Evolutionary conservation across 1,284 basidiomycete species (phyloP).

Genomic region (Meira miltonrushii): DNA sequence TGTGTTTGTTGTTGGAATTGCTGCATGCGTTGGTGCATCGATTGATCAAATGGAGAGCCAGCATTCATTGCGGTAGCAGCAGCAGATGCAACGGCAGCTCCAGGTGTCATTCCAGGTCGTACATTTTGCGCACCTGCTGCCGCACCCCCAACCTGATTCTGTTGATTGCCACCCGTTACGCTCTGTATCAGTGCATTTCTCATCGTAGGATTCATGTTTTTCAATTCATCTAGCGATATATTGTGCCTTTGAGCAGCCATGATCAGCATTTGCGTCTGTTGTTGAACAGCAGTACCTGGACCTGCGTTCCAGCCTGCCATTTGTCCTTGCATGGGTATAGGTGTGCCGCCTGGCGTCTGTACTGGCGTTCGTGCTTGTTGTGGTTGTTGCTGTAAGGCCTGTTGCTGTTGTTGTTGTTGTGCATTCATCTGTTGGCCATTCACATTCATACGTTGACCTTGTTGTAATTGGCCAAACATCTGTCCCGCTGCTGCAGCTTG

Average conservation of each 20-base stretch:
- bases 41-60: not conserved
- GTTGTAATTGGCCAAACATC: conserved; percentile 2
- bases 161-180: conserved; percentile 11
- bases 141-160: not conserved
- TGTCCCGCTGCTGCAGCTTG: conserved; percentile 10
- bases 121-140: not conserved
- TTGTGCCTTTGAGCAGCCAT: conserved; percentile 40
- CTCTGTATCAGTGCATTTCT: conserved; percentile 39
- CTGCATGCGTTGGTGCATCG: conserved; percentile 3
- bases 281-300: conserved; percentile 15
- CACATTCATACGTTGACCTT: conserved; percentile 1
- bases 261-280: conserved; percentile 46
- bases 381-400: conserved; percentile 16
- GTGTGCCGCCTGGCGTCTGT: not conserved
- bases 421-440: conserved; percentile 10
- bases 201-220: conserved; percentile 38
- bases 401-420: conserved; percentile 9
- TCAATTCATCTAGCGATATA: conserved; percentile 45
- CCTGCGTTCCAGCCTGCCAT: conserved; percentile 18
- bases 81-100: not conserved
- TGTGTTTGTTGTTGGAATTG: conserved; percentile 1
- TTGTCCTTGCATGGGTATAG: conserved; percentile 6
- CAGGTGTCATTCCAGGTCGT: conserved; percentile 2
- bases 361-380: conserved; percentile 17
- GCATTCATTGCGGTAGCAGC: no score